Evolutionary conservation across 2,329 filamentous ascomycete species (phyloP).

Genomic region (Ascochyta pisi): DNA sequence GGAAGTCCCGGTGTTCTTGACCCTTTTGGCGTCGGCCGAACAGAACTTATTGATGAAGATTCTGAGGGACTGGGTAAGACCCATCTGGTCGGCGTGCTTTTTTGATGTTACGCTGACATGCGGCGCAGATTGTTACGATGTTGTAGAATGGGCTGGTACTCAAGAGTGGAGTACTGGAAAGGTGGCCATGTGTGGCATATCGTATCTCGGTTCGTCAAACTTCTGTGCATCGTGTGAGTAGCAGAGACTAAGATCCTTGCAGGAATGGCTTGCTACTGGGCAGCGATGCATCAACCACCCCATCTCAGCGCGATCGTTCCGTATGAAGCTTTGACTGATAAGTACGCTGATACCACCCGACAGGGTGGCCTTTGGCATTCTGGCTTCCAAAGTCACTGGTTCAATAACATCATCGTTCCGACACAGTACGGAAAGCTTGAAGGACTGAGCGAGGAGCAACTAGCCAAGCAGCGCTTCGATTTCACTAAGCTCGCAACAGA

Average conservation of each 20-base stretch:
- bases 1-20: not conserved
- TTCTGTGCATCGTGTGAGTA: not conserved
- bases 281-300: slow-evolving; percentile 3
- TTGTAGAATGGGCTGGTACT: not conserved
- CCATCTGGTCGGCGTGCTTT: not conserved
- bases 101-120: not conserved
- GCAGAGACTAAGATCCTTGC: not conserved
- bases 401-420: slow-evolving; percentile 2
- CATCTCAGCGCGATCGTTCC: not conserved
- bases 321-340: not conserved
- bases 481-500: not conserved
- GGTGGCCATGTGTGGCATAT: not conserved
- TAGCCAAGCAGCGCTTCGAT: slow-evolving; percentile 1
- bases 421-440: not conserved
- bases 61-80: not conserved
- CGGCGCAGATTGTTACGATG: not conserved
- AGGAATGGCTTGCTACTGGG: slow-evolving; percentile 5
- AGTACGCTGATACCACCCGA: not conserved
- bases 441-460: not conserved
- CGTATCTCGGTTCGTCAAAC: not conserved
- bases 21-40: not conserved
- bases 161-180: not conserved
- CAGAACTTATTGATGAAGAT: not conserved
- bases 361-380: not conserved
- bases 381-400: slow-evolving; percentile 4